Conservation (phyloP, 305 asterid genomes). For the Salvia sclarea region DNA sequence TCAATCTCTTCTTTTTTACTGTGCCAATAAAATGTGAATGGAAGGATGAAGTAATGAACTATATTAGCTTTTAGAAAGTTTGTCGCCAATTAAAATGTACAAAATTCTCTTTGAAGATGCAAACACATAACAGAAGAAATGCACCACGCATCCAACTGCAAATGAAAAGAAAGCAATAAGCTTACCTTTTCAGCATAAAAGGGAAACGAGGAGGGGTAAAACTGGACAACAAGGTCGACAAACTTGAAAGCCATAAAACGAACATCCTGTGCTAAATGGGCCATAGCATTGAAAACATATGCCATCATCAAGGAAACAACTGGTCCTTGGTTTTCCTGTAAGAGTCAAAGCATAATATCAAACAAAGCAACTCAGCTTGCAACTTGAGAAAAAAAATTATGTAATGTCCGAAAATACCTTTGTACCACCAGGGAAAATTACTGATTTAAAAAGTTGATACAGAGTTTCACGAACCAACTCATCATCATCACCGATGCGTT, state of each 20-base stretch:
- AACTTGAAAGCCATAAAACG: conserved; percentile 89
- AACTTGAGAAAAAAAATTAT: conserved; percentile 25
- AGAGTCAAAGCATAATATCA: conserved; percentile 34
- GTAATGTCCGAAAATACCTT: conserved; percentile 48
- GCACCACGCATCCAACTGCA: conserved; percentile 23
- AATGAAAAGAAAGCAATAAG: conserved; percentile 11
- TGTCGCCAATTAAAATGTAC: background rate
- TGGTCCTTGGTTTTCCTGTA: conserved; percentile 83
- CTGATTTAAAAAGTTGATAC: conserved; percentile 78
- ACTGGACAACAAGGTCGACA: conserved; percentile 77
- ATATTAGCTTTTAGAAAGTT: background rate
- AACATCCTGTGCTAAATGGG: conserved; percentile 78
- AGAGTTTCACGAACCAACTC: conserved; percentile 81
- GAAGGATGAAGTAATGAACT: too few species aligned
- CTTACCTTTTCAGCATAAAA: conserved; percentile 83
- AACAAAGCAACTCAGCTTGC: conserved; percentile 17
- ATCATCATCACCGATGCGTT: conserved; percentile 88
- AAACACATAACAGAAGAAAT: background rate
- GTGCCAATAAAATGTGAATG: too few species aligned
- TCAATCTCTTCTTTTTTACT: too few species aligned
- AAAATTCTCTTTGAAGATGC: conserved; percentile 10
- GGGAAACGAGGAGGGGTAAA: conserved; percentile 73
- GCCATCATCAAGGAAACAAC: conserved; percentile 80
- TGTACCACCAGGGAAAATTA: conserved; percentile 71
- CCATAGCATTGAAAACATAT: conserved; percentile 83